Evolutionary conservation across 371 early-diverging fungal species (phyloP).

Genomic region (Apophysomyces variabilis): DNA sequence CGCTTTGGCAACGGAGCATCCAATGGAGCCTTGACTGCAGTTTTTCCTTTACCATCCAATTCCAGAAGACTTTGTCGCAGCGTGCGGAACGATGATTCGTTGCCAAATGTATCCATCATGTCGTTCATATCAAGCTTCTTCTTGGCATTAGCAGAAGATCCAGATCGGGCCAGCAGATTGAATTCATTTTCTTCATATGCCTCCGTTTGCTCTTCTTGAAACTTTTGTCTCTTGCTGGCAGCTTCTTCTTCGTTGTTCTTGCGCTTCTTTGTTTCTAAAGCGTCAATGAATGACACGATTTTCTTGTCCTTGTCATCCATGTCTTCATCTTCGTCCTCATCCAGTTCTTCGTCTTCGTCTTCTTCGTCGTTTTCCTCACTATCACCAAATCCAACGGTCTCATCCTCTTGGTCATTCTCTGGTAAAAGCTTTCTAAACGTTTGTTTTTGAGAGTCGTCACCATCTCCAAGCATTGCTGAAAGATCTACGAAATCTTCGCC

Average conservation of each 20-base stretch:
- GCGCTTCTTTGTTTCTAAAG: constrained; percentile 54
- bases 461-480: constrained; percentile 60
- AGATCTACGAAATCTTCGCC: constrained; percentile 62
- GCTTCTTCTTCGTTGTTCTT: constrained; percentile 45
- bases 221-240: constrained; percentile 47
- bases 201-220: constrained; percentile 68
- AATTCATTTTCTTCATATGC: constrained; percentile 81
- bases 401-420: constrained; percentile 47
- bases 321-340: constrained; percentile 43
- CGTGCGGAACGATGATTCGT: constrained; percentile 60
- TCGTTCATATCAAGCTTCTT: constrained; percentile 77
- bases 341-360: constrained; percentile 34
- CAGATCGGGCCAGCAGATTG: constrained; percentile 61
- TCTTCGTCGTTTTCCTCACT: constrained; percentile 40
- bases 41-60: constrained; percentile 59
- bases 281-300: constrained; percentile 51
- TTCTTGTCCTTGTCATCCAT: constrained; percentile 40
- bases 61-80: constrained; percentile 67
- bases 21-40: constrained; percentile 58
- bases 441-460: constrained; percentile 31
- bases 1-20: constrained; percentile 84
- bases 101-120: constrained; percentile 69
- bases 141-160: constrained; percentile 33
- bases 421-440: constrained; percentile 30
- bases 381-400: constrained; percentile 23